Conservation (phyloP, 108 stramenopile genomes). For the Chaetoceros tenuissimus region DNA sequence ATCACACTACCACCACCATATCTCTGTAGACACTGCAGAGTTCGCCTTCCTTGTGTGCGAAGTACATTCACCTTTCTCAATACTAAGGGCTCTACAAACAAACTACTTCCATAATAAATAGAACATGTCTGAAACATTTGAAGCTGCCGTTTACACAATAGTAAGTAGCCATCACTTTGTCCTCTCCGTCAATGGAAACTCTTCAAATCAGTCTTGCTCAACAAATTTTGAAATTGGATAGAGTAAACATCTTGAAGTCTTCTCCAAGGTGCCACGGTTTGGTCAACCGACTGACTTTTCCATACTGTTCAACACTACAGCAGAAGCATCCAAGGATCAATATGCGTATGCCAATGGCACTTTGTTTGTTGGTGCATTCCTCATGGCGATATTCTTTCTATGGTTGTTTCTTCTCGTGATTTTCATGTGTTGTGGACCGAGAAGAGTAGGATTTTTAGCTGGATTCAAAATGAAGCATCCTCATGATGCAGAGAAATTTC, state of each 20-base stretch:
- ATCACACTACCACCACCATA: no score
- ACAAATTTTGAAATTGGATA: no score
- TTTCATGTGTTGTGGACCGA: conserved; percentile 33
- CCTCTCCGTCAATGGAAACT: no score
- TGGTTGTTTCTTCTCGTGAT: conserved; percentile 22
- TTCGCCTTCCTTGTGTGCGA: no score
- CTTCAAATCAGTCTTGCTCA: no score
- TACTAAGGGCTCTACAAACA: no score
- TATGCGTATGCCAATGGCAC: conserved; percentile 13
- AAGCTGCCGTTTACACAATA: no score
- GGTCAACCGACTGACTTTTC: conserved; percentile 28
- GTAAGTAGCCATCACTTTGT: no score
- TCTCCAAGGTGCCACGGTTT: conserved; percentile 25
- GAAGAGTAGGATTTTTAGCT: conserved; percentile 24
- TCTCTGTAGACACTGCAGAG: no score
- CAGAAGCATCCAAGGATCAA: conserved; percentile 5
- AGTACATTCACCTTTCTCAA: no score
- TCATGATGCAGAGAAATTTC: background rate
- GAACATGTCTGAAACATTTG: no score
- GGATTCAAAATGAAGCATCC: conserved; percentile 7
- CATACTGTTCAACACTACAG: conserved; percentile 8
- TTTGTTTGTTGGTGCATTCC: conserved; percentile 20
- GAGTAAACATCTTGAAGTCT: background rate
- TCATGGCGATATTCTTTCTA: conserved; percentile 16
- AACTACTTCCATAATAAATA: no score